A percentile compares a stretch with the other conserved stretches of the same genome.
Evolutionary conservation across 2,329 filamentous ascomycete genomes (phyloP).

Genomic region (Stromatinia cepivora): DNA sequence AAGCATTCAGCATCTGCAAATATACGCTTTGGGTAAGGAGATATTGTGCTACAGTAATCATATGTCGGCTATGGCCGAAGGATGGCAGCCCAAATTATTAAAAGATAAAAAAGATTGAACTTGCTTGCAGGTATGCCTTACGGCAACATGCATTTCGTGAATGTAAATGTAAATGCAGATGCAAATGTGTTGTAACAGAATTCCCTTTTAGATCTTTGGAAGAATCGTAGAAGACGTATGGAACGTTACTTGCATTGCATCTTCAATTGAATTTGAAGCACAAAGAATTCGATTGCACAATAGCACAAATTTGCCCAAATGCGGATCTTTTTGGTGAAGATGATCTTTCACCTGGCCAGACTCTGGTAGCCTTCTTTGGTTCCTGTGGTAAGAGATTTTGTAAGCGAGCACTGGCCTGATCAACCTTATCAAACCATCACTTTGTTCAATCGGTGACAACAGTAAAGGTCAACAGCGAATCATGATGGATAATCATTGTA

Average conservation of each 20-base stretch:
- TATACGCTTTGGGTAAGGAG: slow-evolving; percentile 7
- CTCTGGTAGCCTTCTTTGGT: slow-evolving; percentile 5
- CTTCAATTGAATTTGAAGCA: not conserved
- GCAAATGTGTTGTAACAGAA: slow-evolving; percentile 16
- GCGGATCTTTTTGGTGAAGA: slow-evolving; percentile 2
- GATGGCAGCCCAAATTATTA: not conserved
- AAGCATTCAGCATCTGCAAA: slow-evolving; percentile 2
- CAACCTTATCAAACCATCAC: not conserved
- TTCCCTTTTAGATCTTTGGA: slow-evolving; percentile 10
- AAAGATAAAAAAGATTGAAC: not conserved
- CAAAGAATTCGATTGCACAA: not conserved
- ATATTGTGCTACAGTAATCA: slow-evolving; percentile 1
- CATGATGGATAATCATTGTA: slow-evolving; percentile 13
- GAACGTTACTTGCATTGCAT: slow-evolving; percentile 20
- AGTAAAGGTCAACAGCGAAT: slow-evolving; percentile 17
- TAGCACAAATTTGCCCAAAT: not conserved
- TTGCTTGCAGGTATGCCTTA: slow-evolving; percentile 1
- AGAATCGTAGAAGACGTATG: slow-evolving; percentile 10
- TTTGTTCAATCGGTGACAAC: slow-evolving; percentile 3
- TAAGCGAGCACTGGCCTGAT: slow-evolving; percentile 21
- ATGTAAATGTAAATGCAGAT: slow-evolving; percentile 2
- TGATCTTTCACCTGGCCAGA: not conserved
- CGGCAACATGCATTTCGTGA: slow-evolving; percentile 17
- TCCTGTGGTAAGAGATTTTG: not conserved
- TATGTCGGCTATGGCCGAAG: slow-evolving; percentile 13